Evolutionary conservation across 192 early-diverging fungal genomes (phyloP), one percentile per base, ranked within the genome.

Genomic region (Entophlyctis luteolus): DNA sequence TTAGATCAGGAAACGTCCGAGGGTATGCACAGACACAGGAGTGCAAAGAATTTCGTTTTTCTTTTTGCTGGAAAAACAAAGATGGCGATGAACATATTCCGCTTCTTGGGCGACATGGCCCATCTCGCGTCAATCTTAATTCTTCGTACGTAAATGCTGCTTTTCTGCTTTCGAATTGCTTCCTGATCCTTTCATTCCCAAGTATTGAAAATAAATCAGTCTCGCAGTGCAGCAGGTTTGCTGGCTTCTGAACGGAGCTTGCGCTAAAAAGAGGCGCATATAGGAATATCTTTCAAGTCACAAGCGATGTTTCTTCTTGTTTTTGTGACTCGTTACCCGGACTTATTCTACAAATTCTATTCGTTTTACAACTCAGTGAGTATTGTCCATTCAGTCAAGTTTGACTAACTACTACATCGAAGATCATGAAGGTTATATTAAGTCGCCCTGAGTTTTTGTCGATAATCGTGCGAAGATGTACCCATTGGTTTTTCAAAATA

Each of bases 241-340:
- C 6, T 18, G 32, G 42, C n/a, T 45, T 10, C 10, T 22, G 18
- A 22, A 22, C 45, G 18, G 45, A 47, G 22, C 22, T 16, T 14
- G 33, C 33, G 16, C 14, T 59, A n/a, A 45, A 16, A 16, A 10
- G 8, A 6, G 8, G 27, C 50, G 10, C 42, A 45, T 12, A 45
- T 68, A 94, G 92, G 97, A 23, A 96, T 99, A 53, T 99, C 97
- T 14, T 92, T 97, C 83, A 99, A 99, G 77, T 88, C 95, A 0
- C 97, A 99, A 81, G 79, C 81, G 0, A 83, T 99, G 29, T 97
- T 96, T 67, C 80, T 94, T 23, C 48, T 90, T 31, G 93, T 99
- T 8, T 99, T 98, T 74, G 68, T 85, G 55, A 88, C 94, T n/a
- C 90, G 97, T 50, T 99, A 99, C 72, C 76, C 94, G 32, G 97